Percentiles rank a stretch among this genome's conserved stretches.
Evolutionary conservation across 2,329 filamentous ascomycete genomes (phyloP).

Genomic region (Zelopaecilomyces penicillatus): DNA sequence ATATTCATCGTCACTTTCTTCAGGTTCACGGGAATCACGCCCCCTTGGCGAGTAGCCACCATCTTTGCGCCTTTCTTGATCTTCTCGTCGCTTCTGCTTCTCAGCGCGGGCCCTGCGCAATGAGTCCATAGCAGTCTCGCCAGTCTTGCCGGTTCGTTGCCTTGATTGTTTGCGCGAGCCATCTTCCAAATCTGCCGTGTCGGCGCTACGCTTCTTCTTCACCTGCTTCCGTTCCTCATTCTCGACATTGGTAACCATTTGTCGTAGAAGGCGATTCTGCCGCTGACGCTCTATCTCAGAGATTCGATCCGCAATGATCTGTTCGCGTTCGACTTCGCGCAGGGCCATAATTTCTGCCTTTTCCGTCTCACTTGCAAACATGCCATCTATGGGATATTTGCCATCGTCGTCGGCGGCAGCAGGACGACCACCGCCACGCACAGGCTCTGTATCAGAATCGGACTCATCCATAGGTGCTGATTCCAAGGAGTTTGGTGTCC

Average conservation of each 20-base stretch:
- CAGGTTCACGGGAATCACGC: constrained; percentile 37
- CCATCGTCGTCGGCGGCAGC: constrained; percentile 47
- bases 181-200: constrained; percentile 70
- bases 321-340: constrained; percentile 85
- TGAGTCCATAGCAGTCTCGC: constrained; percentile 60
- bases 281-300: constrained; percentile 73
- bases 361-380: constrained; percentile 66
- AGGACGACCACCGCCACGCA: constrained; percentile 25
- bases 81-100: constrained; percentile 42
- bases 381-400: constrained; percentile 79
- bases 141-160: constrained; percentile 47
- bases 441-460: constrained; percentile 52
- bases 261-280: constrained; percentile 74
- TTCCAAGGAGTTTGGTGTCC: constrained; percentile 65
- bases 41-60: constrained; percentile 27
- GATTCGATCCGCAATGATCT: constrained; percentile 79
- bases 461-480: constrained; percentile 89
- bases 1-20: constrained; percentile 75
- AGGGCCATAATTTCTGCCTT: constrained; percentile 74
- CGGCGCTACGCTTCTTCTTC: constrained; percentile 69
- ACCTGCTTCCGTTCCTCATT: constrained; percentile 47
- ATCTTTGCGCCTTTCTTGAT: constrained; percentile 54
- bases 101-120: constrained; percentile 54
- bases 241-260: constrained; percentile 61
- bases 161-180: constrained; percentile 63